Conservation (phyloP, 2,329 filamentous ascomycete species). For the Cladosporium sp. region DNA sequence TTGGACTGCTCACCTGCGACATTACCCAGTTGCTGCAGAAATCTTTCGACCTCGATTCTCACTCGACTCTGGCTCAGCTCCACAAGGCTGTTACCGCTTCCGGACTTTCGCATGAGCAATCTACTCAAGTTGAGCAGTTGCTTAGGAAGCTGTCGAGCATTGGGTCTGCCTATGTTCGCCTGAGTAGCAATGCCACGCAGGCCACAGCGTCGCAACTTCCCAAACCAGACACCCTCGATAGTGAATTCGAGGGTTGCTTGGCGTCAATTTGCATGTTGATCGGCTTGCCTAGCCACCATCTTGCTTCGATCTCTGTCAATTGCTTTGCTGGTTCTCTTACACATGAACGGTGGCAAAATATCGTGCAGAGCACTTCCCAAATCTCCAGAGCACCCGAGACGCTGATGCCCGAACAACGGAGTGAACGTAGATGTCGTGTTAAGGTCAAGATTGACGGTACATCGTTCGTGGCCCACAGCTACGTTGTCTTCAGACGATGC, state of each 20-base stretch:
- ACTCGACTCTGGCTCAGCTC: slow-evolving; percentile 8
- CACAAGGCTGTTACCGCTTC: slow-evolving; percentile 14
- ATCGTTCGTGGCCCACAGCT: slow-evolving; percentile 16
- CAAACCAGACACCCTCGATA: not conserved
- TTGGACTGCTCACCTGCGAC: slow-evolving; percentile 17
- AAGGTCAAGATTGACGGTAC: slow-evolving; percentile 16
- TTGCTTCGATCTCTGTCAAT: slow-evolving; percentile 3
- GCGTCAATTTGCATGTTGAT: slow-evolving; percentile 11
- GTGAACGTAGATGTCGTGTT: slow-evolving; percentile 10
- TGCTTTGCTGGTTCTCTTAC: slow-evolving; percentile 4
- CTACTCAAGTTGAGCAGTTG: slow-evolving; percentile 14
- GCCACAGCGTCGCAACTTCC: not conserved
- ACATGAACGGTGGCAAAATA: slow-evolving; percentile 9
- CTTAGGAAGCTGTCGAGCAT: slow-evolving; percentile 17
- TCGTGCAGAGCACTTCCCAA: slow-evolving; percentile 16
- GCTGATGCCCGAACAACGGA: slow-evolving; percentile 6
- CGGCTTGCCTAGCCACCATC: slow-evolving; percentile 5
- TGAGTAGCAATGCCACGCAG: not conserved
- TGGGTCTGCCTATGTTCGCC: slow-evolving; percentile 8
- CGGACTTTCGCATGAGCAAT: slow-evolving; percentile 14
- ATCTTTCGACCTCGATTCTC: slow-evolving; percentile 14
- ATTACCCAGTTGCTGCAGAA: slow-evolving; percentile 14
- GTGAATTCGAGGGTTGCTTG: slow-evolving; percentile 16
- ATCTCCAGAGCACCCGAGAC: slow-evolving; percentile 5
- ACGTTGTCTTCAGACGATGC: slow-evolving; percentile 15